Base-by-base conservation (phyloP, 2,329 filamentous ascomycete species). In the Penicillium sp. region DNA sequence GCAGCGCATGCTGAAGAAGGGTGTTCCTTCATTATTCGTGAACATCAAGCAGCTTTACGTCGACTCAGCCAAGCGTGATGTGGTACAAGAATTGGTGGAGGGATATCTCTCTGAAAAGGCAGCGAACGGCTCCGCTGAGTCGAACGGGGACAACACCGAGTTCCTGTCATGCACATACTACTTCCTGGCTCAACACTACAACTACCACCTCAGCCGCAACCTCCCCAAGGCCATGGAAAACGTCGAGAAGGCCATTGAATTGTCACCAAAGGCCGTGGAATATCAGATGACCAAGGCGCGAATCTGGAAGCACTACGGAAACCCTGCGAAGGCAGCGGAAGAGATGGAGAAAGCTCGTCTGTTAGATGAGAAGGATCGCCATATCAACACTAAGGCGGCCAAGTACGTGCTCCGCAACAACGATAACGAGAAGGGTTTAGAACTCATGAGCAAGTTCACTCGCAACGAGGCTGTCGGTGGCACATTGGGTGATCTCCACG, bases 301-400 rank as follows among this genome's bases (percentile, higher is more conserved):
- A 69, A 94, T 97, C 82, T 89, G 87, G 78, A 99, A 99, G 80
- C 92, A 99, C 75, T 82, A 84, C 50, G 94, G 93, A 25, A 87
- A 97, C 69, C 78, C 88, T 6, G 79, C 84, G 64, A 90, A 90
- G 75, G 94, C 95, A 1, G 86, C 93, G 0, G 89, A 92, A 69
- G 84, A 86, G 42, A 97, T 99, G 91, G 90, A 97, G 67, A 81
- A 88, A 64, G 94, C 94, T 1, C 87, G 94, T 52, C 84, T 86
- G 62, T 82, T 97, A 61, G 95, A 99, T 71, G 86, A 89, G 64
- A 91, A 89, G 77, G 94, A 99, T 72, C 88, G 94, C 45, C 96
- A 97, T 74, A 97, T 97, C 82, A 99, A 99, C 81, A 95, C 92
- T 63, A 99, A 99, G 79, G 89, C 92, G 50, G 93, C 93, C 59